phyloP scores from a whole-genome alignment of 164 flowering plant genomes.

The Magnolia changhungtana region DNA sequence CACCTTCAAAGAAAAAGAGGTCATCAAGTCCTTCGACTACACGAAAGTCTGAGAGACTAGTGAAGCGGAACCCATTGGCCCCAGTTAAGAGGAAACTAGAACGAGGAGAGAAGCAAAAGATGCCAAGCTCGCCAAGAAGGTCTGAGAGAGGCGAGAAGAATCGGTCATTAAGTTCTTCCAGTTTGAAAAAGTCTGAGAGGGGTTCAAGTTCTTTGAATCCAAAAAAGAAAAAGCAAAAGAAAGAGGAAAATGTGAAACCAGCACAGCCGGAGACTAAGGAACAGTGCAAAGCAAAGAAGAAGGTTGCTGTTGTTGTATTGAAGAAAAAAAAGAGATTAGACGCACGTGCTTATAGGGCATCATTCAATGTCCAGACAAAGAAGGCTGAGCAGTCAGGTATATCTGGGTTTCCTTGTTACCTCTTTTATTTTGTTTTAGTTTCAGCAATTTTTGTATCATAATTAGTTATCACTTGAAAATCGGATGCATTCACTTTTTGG shows the following conservation, averaged over 20 bases:
- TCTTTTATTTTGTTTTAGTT: background rate
- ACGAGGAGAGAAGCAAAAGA: conserved; percentile 32
- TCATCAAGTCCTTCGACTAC: conserved; percentile 18
- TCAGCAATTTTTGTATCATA: background rate
- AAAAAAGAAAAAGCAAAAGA: conserved; percentile 22
- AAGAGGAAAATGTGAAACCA: conserved; percentile 26
- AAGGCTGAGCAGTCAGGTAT: conserved; percentile 7
- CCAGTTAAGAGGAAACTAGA: conserved; percentile 31
- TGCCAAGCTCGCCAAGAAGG: conserved; percentile 40
- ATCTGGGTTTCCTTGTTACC: background rate
- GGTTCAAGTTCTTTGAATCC: conserved; percentile 20
- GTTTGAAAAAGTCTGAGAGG: conserved; percentile 35
- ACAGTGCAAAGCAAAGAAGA: conserved; percentile 12
- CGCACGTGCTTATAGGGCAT: conserved; percentile 40
- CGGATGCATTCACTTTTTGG: background rate
- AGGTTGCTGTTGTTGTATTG: conserved; percentile 4
- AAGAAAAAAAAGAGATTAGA: conserved; percentile 25
- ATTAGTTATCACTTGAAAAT: background rate
- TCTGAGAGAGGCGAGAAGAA: conserved; percentile 43
- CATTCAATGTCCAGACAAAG: conserved; percentile 16
- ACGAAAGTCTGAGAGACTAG: conserved; percentile 45
- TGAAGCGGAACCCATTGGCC: conserved; percentile 22
- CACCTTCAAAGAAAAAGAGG: conserved; percentile 23
- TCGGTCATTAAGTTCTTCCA: conserved; percentile 24
- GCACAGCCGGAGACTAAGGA: conserved; percentile 20